Conservation (phyloP, 257 asterid genomes). For the Solanum lycopersicoides region DNA sequence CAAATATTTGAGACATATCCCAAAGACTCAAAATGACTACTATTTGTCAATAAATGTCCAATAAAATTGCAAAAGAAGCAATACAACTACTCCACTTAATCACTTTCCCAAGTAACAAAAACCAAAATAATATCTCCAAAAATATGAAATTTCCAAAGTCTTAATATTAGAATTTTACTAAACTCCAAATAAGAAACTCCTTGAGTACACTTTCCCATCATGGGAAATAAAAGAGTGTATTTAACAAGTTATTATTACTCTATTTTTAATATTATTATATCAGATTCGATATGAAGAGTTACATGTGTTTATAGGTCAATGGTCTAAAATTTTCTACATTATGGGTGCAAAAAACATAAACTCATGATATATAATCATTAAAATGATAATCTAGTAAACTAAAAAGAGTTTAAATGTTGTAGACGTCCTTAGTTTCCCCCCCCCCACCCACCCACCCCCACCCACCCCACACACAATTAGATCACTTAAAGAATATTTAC, state of each 20-base stretch:
- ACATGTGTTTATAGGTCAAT: background rate
- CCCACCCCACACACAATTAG: too few species aligned
- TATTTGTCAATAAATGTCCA: background rate
- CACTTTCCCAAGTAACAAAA: background rate
- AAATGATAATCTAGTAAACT: background rate
- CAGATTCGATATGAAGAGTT: background rate
- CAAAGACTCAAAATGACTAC: background rate
- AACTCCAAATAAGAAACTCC: background rate
- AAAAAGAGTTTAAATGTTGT: background rate
- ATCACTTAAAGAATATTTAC: too few species aligned
- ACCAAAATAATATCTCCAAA: background rate
- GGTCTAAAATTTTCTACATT: background rate
- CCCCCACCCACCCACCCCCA: too few species aligned
- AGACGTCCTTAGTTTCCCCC: too few species aligned
- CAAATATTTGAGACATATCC: background rate
- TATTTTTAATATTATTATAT: background rate
- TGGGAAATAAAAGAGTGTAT: background rate
- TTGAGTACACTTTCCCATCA: background rate
- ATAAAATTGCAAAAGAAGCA: background rate
- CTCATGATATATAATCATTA: background rate
- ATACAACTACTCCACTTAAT: background rate
- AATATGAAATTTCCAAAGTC: background rate
- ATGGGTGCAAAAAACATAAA: background rate
- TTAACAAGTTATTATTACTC: background rate
- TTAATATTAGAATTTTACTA: background rate